Percentiles rank a stretch among this genome's conserved stretches.
Evolutionary conservation across 2,329 filamentous ascomycete genomes (phyloP).

Genomic region (Ramularia collo-cygni): DNA sequence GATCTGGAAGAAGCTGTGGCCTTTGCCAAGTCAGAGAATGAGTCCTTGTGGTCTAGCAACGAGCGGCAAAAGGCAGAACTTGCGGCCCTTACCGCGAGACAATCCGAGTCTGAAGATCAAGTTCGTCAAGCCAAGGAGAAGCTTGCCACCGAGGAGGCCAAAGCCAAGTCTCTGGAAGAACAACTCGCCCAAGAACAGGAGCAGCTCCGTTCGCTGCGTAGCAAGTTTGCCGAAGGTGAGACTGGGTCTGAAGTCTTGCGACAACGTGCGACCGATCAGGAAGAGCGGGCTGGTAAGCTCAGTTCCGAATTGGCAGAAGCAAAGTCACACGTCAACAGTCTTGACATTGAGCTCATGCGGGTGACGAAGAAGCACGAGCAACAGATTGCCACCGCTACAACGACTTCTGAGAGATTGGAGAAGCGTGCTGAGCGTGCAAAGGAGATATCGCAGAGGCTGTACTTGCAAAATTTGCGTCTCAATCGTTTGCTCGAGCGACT

Average conservation of each 20-base stretch:
- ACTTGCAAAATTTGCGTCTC: constrained; percentile 77
- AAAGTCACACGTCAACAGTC: constrained; percentile 66
- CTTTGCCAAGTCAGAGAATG: constrained; percentile 42
- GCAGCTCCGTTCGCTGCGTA: constrained; percentile 61
- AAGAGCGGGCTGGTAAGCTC: constrained; percentile 60
- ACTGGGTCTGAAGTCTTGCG: constrained; percentile 74
- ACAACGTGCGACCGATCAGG: constrained; percentile 67
- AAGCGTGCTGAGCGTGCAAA: constrained; percentile 66
- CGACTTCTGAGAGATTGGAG: constrained; percentile 54
- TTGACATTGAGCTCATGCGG: constrained; percentile 68
- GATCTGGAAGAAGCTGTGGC: constrained; percentile 42
- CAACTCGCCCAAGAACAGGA: constrained; percentile 60
- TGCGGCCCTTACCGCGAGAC: constrained; percentile 24
- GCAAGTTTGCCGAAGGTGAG: constrained; percentile 72
- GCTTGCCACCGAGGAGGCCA: constrained; percentile 42
- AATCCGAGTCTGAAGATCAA: constrained; percentile 33
- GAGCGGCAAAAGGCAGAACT: constrained; percentile 34
- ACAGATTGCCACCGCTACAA: constrained; percentile 42
- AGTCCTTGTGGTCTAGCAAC: constrained; percentile 33
- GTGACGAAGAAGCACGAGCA: constrained; percentile 59
- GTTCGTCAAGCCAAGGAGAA: constrained; percentile 35
- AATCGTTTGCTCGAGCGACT: constrained; percentile 76
- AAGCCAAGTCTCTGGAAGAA: constrained; percentile 39
- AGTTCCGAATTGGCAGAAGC: constrained; percentile 65
- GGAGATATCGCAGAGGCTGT: constrained; percentile 77